phyloP scores from a whole-genome alignment of 1,139 yeast genomes.

The Schwanniomyces etchellsii region DNA sequence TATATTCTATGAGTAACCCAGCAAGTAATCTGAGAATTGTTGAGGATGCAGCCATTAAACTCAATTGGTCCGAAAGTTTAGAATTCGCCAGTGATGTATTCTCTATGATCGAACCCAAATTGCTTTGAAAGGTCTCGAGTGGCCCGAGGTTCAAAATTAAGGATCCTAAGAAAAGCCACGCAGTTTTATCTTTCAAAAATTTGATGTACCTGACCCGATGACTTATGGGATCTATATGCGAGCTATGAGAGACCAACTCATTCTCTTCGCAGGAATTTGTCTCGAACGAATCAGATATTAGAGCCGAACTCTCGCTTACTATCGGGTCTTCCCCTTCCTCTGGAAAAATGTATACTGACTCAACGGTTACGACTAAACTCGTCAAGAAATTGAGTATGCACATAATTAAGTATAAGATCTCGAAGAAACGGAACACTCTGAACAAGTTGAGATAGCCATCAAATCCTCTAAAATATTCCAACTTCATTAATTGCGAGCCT shows the following conservation, averaged over 20 bases:
- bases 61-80: conserved; percentile 40
- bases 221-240: conserved; percentile 35
- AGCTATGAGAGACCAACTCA: conserved; percentile 16
- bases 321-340: conserved; percentile 19
- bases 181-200: conserved; percentile 58
- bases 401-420: conserved; percentile 48
- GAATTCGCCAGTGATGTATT: conserved; percentile 32
- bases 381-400: conserved; percentile 59
- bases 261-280: conserved; percentile 8
- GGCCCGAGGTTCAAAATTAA: conserved; percentile 77
- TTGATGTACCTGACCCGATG: conserved; percentile 43
- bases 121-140: conserved; percentile 79
- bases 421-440: conserved; percentile 54
- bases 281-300: conserved; percentile 2
- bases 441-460: conserved; percentile 37
- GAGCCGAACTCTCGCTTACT: conserved; percentile 12
- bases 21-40: conserved; percentile 47
- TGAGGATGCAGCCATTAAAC: conserved; percentile 35
- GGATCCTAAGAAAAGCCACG: conserved; percentile 59
- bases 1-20: conserved; percentile 63
- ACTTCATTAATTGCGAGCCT: conserved; percentile 50
- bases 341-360: conserved; percentile 36
- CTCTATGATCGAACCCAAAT: conserved; percentile 63
- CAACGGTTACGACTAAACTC: conserved; percentile 59
- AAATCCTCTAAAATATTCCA: conserved; percentile 29